Evolutionary conservation across 306 rosid genomes (phyloP).

Genomic region (Mimosa bimucronata): DNA sequence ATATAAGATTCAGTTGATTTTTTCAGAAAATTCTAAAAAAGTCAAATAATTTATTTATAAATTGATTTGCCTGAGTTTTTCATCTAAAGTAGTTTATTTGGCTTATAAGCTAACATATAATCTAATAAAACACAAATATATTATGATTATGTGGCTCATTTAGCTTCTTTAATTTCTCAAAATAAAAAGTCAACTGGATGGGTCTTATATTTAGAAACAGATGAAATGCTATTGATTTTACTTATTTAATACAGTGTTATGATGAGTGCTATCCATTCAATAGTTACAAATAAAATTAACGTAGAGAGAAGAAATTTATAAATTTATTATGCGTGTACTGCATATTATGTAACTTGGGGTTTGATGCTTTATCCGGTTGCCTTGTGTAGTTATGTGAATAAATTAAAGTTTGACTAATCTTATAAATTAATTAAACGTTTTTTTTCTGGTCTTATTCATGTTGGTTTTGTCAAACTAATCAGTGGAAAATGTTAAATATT

Average conservation of each 20-base stretch:
- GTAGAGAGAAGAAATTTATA: not conserved
- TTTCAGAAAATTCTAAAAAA: too few relatives aligned
- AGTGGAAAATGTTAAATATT: not conserved
- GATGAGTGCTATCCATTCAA: not conserved
- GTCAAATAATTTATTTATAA: too few relatives aligned
- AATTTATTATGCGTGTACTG: not conserved
- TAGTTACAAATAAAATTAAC: not conserved
- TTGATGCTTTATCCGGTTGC: not conserved
- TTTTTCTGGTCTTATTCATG: not conserved
- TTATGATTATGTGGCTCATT: too few relatives aligned
- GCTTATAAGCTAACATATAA: too few relatives aligned
- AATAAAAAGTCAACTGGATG: too few relatives aligned
- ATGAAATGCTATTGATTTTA: not conserved
- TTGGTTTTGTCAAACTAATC: not conserved
- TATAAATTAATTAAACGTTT: not conserved
- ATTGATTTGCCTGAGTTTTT: too few relatives aligned
- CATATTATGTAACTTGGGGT: not conserved
- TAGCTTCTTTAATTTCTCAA: too few relatives aligned
- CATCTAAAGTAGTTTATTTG: too few relatives aligned
- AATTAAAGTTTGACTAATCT: not conserved
- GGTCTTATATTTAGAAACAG: too few relatives aligned
- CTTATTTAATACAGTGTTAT: not conserved
- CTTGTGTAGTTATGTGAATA: not conserved
- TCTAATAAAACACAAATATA: too few relatives aligned
- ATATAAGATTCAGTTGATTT: too few relatives aligned